These are phyloP conservation scores for Irpex sp. DNA, from an alignment of 1,284 basidiomycete genomes.

Conservation along the genomic window DNA sequence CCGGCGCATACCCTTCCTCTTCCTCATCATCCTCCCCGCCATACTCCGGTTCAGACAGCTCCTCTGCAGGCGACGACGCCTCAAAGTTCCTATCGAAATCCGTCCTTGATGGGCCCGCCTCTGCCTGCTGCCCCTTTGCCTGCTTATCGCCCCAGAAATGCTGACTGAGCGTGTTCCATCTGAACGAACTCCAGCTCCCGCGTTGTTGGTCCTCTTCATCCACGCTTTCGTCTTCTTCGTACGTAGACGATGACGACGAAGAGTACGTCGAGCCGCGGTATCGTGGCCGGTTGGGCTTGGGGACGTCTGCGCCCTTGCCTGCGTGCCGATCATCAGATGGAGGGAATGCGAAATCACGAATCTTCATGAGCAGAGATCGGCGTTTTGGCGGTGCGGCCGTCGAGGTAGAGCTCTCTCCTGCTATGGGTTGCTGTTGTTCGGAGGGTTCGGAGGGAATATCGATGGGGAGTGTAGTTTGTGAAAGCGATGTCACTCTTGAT, in stretches of 20 bases:
- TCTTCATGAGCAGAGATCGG: conserved; percentile 48
- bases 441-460: neutral
- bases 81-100: conserved; percentile 62
- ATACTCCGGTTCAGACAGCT: conserved; percentile 38
- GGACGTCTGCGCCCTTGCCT: conserved; percentile 62
- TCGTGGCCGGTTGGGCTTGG: conserved; percentile 54
- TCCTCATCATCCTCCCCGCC: conserved; percentile 29
- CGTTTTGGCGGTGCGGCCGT: conserved; percentile 25
- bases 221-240: conserved; percentile 30
- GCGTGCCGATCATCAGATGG: conserved; percentile 59
- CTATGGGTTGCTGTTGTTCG: conserved; percentile 13
- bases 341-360: conserved; percentile 73
- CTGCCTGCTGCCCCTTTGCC: conserved; percentile 17
- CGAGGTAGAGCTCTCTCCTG: conserved; percentile 30
- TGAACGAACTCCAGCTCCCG: conserved; percentile 50
- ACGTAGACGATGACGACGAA: conserved; percentile 32
- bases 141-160: conserved; percentile 36
- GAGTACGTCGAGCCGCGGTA: conserved; percentile 42
- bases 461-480: conserved; percentile 14
- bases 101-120: conserved; percentile 44
- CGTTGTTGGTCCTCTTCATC: conserved; percentile 34
- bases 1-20: conserved; percentile 26
- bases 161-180: conserved; percentile 49
- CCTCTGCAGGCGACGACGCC: conserved; percentile 31
- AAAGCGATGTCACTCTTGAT: conserved; percentile 32